These are phyloP conservation scores for Spathaspora sp. DNA, from an alignment of 1,139 yeast species.

Conservation along the genomic window DNA sequence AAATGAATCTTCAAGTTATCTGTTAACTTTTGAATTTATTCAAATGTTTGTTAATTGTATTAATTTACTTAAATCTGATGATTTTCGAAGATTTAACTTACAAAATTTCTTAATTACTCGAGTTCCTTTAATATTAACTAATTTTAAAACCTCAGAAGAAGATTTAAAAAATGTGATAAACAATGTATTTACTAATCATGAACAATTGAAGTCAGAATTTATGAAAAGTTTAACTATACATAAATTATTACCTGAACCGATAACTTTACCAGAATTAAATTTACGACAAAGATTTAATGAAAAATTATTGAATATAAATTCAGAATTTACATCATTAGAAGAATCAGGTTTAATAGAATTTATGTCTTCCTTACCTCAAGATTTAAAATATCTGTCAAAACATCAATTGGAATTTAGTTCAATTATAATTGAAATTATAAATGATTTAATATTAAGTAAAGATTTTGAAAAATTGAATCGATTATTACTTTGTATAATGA, in stretches of 20 bases:
- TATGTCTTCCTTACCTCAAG: constrained; percentile 19
- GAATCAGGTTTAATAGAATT: constrained; percentile 51
- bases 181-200: constrained; percentile 26
- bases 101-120: constrained; percentile 33
- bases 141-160: constrained; percentile 20
- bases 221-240: constrained; percentile 47
- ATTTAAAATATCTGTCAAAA: constrained; percentile 40
- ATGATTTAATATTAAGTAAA: constrained; percentile 38
- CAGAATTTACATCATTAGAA: constrained; percentile 55
- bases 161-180: constrained; percentile 17
- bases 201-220: constrained; percentile 55
- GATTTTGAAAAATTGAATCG: constrained; percentile 49
- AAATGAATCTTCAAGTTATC: constrained; percentile 10
- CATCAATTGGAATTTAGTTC: constrained; percentile 39
- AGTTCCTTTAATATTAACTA: constrained; percentile 23
- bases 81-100: constrained; percentile 26
- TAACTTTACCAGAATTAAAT: constrained; percentile 25
- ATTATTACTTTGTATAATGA: constrained; percentile 45
- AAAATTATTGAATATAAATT: constrained; percentile 44
- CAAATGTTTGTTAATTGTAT: constrained; percentile 1
- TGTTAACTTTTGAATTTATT: constrained; percentile 22
- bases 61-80: background rate
- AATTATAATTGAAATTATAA: constrained; percentile 31
- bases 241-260: constrained; percentile 33
- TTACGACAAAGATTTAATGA: constrained; percentile 24